Evolutionary conservation across 345 rosid species (phyloP), one percentile per base, ranked within the genome.

Genomic region (Euphorbia pulcherrima): DNA sequence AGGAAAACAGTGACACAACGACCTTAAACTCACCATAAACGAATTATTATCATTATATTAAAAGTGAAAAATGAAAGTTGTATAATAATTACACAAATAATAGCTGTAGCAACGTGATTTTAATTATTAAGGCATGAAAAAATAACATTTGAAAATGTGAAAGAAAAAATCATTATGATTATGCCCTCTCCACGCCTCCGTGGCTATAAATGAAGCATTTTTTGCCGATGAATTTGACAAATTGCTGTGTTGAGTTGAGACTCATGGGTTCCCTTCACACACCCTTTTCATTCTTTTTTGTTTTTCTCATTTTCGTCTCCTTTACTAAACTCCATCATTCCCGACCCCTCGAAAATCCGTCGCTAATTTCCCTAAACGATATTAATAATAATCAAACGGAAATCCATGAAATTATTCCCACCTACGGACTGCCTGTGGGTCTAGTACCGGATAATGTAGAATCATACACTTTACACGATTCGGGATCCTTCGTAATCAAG

Each of bases 341-440:
- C 0, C 18, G 1, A 12, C 16, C 2, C 13, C 13, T 44, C 50
- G 50, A 3, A 1, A 44, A 44, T 44, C 16, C 50, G 2, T 44
- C 50, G 11, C 16, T 44, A 3, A 44, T 44, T 44, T 44, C 50
- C 16, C 50, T 7, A 1, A 44, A 16, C 16, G 3, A 44, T 12
- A 67, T 7, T 11, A 44, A 16, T 44, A 11, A 44, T 12, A 67
- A 21, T 44, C 50, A 44, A 10, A 44, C 50, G 3, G 94, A 89
- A 72, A 64, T 87, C 72, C 92, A 88, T 60, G 96, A 92, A 69
- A 80, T 90, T 57, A 92, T 92, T 50, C 86, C 84, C 0, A 8
- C 17, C 28, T 87, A 78, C 71, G 91, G 91, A 24, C 80, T 91
- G 21, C 97, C 97, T 0, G 83, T 75, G 67, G 97, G 97, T 33